Evolutionary conservation across 2,329 filamentous ascomycete genomes (phyloP).

Genomic region (Cordyceps militaris): DNA sequence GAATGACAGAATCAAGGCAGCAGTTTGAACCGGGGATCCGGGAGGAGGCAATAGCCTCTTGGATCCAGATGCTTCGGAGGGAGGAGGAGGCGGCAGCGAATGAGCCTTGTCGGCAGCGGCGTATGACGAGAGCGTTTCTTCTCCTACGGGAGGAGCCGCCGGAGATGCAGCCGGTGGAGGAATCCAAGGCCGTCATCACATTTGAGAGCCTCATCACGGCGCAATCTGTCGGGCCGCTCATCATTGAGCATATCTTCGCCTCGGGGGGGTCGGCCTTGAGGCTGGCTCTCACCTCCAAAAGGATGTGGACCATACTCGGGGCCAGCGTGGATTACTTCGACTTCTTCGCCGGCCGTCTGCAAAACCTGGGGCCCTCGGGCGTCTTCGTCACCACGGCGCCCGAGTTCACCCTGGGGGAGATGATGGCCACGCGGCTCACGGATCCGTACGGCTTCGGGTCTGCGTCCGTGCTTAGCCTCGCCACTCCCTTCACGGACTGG

Average conservation of each 20-base stretch:
- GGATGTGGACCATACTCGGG: constrained; percentile 20
- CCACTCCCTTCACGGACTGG: constrained; percentile 10
- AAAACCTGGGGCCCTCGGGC: constrained; percentile 15
- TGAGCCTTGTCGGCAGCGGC: not conserved
- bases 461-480: not conserved
- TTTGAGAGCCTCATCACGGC: not conserved
- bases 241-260: constrained; percentile 16
- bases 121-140: not conserved
- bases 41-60: not conserved
- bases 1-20: too few species aligned
- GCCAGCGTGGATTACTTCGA: constrained; percentile 23
- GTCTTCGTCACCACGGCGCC: constrained; percentile 23
- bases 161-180: too few species aligned
- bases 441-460: constrained; percentile 12
- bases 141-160: not conserved
- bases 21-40: too few species aligned
- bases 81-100: too few species aligned
- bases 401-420: constrained; percentile 19
- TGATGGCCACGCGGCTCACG: constrained; percentile 6
- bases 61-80: too few species aligned
- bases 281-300: constrained; percentile 18
- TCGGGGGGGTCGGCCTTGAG: constrained; percentile 20
- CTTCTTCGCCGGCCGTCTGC: constrained; percentile 16
- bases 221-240: constrained; percentile 16
- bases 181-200: not conserved